Evolutionary conservation across 1,284 basidiomycete genomes (phyloP).

Genomic region (Calocybe gambosa): DNA sequence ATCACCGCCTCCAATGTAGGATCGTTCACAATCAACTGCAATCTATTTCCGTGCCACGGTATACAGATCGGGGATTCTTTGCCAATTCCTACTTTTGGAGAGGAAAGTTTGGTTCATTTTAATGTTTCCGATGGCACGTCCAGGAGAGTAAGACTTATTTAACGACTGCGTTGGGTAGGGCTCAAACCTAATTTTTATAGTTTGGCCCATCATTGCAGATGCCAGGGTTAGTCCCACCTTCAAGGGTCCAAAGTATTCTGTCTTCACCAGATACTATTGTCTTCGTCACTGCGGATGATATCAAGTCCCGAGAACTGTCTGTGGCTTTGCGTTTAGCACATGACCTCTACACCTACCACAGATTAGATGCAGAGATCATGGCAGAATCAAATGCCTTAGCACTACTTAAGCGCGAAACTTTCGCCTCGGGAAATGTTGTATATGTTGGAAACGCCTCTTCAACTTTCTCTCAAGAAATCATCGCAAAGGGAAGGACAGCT

Average conservation of each 20-base stretch:
- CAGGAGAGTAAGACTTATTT: slow-evolving; percentile 10
- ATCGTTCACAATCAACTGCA: slow-evolving; percentile 30
- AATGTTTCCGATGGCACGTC: neutral
- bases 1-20: slow-evolving; percentile 38
- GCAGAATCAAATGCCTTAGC: slow-evolving; percentile 34
- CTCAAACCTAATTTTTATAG: neutral
- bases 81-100: neutral
- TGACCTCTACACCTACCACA: slow-evolving; percentile 62
- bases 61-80: slow-evolving; percentile 19
- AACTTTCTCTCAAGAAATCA: slow-evolving; percentile 20
- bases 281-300: slow-evolving; percentile 46
- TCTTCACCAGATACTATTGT: slow-evolving; percentile 44
- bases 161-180: neutral
- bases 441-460: slow-evolving; percentile 40
- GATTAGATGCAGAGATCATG: slow-evolving; percentile 60
- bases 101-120: slow-evolving; percentile 2
- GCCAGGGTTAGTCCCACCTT: slow-evolving; percentile 28
- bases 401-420: slow-evolving; percentile 16
- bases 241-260: slow-evolving; percentile 61
- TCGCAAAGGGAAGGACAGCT: slow-evolving; percentile 23
- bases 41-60: slow-evolving; percentile 8
- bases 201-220: neutral
- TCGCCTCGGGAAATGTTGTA: slow-evolving; percentile 50
- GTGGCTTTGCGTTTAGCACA: slow-evolving; percentile 63
- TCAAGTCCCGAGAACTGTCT: slow-evolving; percentile 29